Base-by-base conservation (phyloP, 1,139 yeast genomes). In the Debaryomyces sp. region DNA sequence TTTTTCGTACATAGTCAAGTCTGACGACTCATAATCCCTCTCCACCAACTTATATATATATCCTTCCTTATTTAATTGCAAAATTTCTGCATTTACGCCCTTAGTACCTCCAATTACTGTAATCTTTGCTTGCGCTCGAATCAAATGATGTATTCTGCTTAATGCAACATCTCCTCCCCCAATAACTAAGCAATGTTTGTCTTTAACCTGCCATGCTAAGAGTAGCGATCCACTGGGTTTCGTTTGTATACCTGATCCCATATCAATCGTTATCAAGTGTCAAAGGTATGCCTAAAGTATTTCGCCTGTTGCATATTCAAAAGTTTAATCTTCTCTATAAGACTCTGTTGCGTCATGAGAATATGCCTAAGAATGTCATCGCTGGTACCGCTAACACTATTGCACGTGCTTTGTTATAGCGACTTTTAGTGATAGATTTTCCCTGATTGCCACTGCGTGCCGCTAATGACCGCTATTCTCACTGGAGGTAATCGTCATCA, bases 111-210 rank as follows among this genome's bases (percentile, higher is more conserved):
- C 77, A 5, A 89, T 73, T 21, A 89, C 86, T 0, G 91, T 85
- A 41, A 89, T 79, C 46, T 71, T 72, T 5, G 95, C 94, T 54
- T 84, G 80, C 0, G 96, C 94, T 24, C 80, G 78, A 10, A 87
- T 67, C 34, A 89, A 72, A 59, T 87, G 89, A 46, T 78, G 73
- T 12, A 89, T 80, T 49, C 96, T 68, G 34, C 91, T 81, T 13
- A 84, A 72, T 0, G 92, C 96, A 9, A 89, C 96, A 45, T 86
- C 90, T 5, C 96, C 96, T 7, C 87, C 89, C 0, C 96, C 96
- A 41, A 89, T 80, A 1, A 89, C 88, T 22, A 89, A 72, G 23
- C 87, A 89, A 56, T 81, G 88, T 50, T 80, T 81, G 55, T 77
- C 70, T 54, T 76, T 76, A 35, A 87, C 84, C 64, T 86, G 91